These are phyloP conservation scores for Moesziomyces globuligerus DNA, from an alignment of 1,284 basidiomycete genomes.

Conservation along the genomic window DNA sequence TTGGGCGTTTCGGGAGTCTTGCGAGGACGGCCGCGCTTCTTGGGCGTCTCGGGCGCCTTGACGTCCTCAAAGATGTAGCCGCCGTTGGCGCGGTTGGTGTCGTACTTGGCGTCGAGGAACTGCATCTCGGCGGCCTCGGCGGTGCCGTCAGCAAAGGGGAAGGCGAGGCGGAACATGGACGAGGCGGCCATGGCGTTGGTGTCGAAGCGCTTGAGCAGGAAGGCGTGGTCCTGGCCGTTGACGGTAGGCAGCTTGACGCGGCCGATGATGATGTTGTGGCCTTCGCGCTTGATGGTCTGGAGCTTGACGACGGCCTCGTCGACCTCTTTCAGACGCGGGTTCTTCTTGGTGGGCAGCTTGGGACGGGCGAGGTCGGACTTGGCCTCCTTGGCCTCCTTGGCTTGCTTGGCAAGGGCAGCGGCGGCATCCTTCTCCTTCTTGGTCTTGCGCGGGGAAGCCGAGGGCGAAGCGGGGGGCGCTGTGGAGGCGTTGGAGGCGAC, in stretches of 20 bases:
- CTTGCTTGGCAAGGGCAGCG: slow-evolving; percentile 18
- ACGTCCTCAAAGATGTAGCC: slow-evolving; percentile 71
- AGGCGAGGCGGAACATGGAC: slow-evolving; percentile 97
- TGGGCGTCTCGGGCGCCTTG: slow-evolving; percentile 67
- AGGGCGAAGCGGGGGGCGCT: slow-evolving; percentile 34
- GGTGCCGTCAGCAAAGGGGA: slow-evolving; percentile 82
- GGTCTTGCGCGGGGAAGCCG: slow-evolving; percentile 43
- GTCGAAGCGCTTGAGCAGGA: slow-evolving; percentile 93
- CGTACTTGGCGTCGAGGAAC: slow-evolving; percentile 83
- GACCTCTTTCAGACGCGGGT: slow-evolving; percentile 56
- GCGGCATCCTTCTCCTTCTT: slow-evolving; percentile 39
- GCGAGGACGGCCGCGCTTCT: slow-evolving; percentile 52
- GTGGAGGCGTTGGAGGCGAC: slow-evolving; percentile 58
- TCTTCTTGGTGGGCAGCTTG: slow-evolving; percentile 58
- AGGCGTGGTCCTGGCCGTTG: slow-evolving; percentile 75
- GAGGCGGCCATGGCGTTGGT: slow-evolving; percentile 93
- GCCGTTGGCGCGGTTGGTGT: slow-evolving; percentile 84
- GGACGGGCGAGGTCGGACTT: slow-evolving; percentile 41
- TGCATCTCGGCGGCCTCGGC: slow-evolving; percentile 84
- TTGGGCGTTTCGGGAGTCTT: slow-evolving; percentile 41
- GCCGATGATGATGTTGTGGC: slow-evolving; percentile 85
- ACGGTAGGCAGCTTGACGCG: slow-evolving; percentile 89
- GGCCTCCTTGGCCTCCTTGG: slow-evolving; percentile 24
- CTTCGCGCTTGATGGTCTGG: slow-evolving; percentile 82
- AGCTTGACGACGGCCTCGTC: slow-evolving; percentile 75